Conservation (phyloP, 305 asterid genomes). For the Ilex paraguariensis region DNA sequence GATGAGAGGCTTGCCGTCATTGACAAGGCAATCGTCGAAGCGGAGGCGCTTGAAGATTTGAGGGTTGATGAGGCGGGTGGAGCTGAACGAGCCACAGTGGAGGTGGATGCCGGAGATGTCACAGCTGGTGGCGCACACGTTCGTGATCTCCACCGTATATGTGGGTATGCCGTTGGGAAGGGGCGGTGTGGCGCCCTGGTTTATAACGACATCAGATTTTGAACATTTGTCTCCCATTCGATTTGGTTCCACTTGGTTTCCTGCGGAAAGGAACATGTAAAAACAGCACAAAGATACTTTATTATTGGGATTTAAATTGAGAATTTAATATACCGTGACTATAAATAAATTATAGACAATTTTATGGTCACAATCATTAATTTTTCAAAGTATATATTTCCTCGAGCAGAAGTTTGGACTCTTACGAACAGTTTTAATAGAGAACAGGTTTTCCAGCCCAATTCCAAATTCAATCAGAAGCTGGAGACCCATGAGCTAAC, state of each 20-base stretch:
- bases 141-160: not conserved
- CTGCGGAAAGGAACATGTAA: too few species aligned
- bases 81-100: too few species aligned
- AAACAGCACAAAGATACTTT: not conserved
- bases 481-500: too few species aligned
- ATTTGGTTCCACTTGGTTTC: too few species aligned
- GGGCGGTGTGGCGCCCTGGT: not conserved
- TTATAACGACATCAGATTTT: not conserved
- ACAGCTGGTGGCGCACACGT: not conserved
- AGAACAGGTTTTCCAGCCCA: too few species aligned
- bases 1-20: not conserved
- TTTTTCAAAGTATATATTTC: too few species aligned
- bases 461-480: too few species aligned
- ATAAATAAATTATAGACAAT: too few species aligned
- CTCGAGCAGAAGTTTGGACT: too few species aligned
- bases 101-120: not conserved
- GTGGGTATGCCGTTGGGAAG: not conserved
- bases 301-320: conserved; percentile 1
- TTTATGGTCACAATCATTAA: too few species aligned
- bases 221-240: not conserved
- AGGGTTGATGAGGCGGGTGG: not conserved
- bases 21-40: not conserved
- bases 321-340: too few species aligned
- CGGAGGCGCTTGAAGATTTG: not conserved
- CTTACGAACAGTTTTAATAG: too few species aligned